Evolutionary conservation across 805 yeast species (phyloP), one percentile per base, ranked within the genome.

Genomic region (Ogataea ganodermae): DNA sequence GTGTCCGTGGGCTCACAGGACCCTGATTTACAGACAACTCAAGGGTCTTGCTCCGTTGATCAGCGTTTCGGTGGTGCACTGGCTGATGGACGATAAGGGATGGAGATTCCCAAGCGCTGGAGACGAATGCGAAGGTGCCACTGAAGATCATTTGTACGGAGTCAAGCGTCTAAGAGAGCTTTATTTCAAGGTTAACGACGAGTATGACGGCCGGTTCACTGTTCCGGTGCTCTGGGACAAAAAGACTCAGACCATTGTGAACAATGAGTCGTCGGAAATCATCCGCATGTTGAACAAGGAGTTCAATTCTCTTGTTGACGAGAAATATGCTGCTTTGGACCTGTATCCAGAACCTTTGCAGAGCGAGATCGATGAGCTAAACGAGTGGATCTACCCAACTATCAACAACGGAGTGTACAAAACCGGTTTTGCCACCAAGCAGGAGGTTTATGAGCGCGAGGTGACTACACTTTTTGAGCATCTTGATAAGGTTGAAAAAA

Each of bases 1-100:
- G 1, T 92, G 99, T 68, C 98, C 99, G 3, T 92, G 97, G 91
- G 97, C 97, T 1, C 96, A 89, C 62, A 76, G 98, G 52, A 81
- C 91, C 0, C 72, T 91, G 49, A 84, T 89, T 44, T 75, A 84
- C 2, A 71, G 97, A 45, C 67, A 76, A 10, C 71, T 92, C 52
- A 89, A 90, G 70, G 96, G 96, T 1, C 66, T 86, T 42, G 65
- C 72, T n/a, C 69, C 79, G 1, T 67, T 84, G 9, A 80, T 85
- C 51, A 79, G 81, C 2, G 74, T 84, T 26, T 81, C 91, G 17
- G 89, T 89, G 32, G 97, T 92, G 10, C 95, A 90, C 66, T 90
- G 97, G 92, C 83, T 81, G 59, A 78, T 92, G 85, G 96, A 86
- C 55, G 77, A 73, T 12, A 74, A 85, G 49, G 97, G 98, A 3